phyloP scores from a whole-genome alignment of 257 asterid species.

The Rhazya stricta region DNA sequence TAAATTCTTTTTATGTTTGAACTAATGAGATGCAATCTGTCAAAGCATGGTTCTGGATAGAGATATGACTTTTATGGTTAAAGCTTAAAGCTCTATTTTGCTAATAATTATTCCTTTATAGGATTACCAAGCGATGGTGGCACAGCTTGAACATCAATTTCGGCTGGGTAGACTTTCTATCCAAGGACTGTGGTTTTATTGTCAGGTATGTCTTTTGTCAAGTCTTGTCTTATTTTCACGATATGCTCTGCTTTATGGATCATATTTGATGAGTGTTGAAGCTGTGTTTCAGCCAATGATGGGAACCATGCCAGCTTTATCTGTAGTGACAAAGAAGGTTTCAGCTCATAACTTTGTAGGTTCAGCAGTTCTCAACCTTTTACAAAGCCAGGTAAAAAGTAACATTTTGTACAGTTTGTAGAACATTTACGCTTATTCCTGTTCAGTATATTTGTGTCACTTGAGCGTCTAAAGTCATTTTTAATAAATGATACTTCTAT shows the following conservation, averaged over 20 bases:
- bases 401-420: background rate
- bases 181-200: constrained; percentile 97
- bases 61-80: background rate
- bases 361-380: constrained; percentile 85
- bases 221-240: constrained; percentile 13
- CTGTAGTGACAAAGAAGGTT: constrained; percentile 78
- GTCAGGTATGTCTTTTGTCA: constrained; percentile 63
- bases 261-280: constrained; percentile 13
- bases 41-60: background rate
- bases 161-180: constrained; percentile 85
- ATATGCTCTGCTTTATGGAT: constrained; percentile 14
- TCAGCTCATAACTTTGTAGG: constrained; percentile 69
- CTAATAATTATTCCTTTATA: constrained; percentile 16
- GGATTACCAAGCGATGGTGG: constrained; percentile 99
- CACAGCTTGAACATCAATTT: constrained; percentile 97
- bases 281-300: constrained; percentile 75
- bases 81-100: background rate
- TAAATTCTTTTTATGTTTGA: background rate
- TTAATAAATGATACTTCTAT: constrained; percentile 14
- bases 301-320: constrained; percentile 92
- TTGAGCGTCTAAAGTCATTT: constrained; percentile 1
- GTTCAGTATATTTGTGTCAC: background rate
- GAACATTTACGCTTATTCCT: background rate
- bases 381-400: constrained; percentile 75
- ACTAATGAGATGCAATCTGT: background rate